Conservation (phyloP, 2,329 filamentous ascomycete genomes). For the Aspergillus clavatus region DNA sequence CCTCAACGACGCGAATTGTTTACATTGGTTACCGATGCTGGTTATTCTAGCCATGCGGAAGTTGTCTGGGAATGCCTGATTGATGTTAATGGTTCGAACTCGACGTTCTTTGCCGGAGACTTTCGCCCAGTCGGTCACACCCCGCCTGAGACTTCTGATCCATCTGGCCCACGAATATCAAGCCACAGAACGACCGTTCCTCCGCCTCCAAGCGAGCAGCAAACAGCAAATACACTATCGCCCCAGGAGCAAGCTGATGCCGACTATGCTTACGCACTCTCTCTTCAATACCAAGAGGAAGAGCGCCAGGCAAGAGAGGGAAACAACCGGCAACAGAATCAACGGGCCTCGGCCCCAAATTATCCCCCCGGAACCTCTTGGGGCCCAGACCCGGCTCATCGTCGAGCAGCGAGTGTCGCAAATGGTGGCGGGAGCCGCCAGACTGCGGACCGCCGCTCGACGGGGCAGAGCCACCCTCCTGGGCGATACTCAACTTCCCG, state of each 20-base stretch:
- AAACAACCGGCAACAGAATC: conserved; percentile 38
- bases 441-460: conserved; percentile 21
- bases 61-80: conserved; percentile 93
- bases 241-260: conserved; percentile 63
- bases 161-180: conserved; percentile 23
- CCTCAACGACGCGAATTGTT: conserved; percentile 70
- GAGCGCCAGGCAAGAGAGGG: conserved; percentile 60
- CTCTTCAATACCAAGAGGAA: conserved; percentile 90
- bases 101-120: conserved; percentile 84
- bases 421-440: conserved; percentile 12
- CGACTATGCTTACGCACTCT: conserved; percentile 81
- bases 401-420: conserved; percentile 19
- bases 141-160: conserved; percentile 25
- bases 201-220: conserved; percentile 11
- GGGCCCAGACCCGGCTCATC: conserved; percentile 7
- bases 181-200: conserved; percentile 17
- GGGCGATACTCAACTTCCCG: conserved; percentile 11
- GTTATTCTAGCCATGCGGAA: conserved; percentile 81
- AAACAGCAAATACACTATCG: conserved; percentile 17
- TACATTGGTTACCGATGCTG: conserved; percentile 86
- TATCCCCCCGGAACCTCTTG: conserved; percentile 14
- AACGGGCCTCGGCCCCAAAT: conserved; percentile 18
- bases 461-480: conserved; percentile 14
- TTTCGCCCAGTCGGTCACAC: conserved; percentile 75
- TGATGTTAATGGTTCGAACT: conserved; percentile 76